Evolutionary conservation across 2,329 filamentous ascomycete species (phyloP).

Genomic region (Ophiostoma novo-ulmi): DNA sequence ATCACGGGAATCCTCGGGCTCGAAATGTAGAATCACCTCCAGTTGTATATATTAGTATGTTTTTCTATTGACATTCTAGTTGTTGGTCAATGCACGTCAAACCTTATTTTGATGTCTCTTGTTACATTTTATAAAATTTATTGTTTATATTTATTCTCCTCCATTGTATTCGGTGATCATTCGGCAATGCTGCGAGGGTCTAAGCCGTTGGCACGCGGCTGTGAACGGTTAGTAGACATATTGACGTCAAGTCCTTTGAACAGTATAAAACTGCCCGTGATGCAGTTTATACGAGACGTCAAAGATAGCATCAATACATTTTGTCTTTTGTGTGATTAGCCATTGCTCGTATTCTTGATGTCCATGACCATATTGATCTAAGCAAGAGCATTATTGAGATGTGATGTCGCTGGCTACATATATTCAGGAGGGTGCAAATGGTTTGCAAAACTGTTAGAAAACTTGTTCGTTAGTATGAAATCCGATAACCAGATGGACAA

Average conservation of each 20-base stretch:
- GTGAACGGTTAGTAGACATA: not conserved
- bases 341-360: no score
- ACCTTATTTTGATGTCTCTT: not conserved
- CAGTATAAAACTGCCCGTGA: no score
- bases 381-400: no score
- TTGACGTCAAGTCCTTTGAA: not conserved
- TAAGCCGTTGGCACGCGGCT: not conserved
- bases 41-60: not conserved
- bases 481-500: no score
- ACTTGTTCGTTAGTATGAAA: no score
- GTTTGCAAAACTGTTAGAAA: no score
- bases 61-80: not conserved
- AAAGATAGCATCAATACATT: no score
- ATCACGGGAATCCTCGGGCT: constrained; percentile 14
- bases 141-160: not conserved
- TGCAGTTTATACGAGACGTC: no score
- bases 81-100: constrained; percentile 6
- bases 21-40: not conserved
- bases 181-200: constrained; percentile 7
- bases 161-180: not conserved
- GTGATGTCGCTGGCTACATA: no score
- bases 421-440: no score
- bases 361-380: no score
- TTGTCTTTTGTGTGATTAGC: no score
- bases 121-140: not conserved